phyloP scores from a whole-genome alignment of 202 grass and related monocot species.

The Schoenoplectus tabernaemontani region DNA sequence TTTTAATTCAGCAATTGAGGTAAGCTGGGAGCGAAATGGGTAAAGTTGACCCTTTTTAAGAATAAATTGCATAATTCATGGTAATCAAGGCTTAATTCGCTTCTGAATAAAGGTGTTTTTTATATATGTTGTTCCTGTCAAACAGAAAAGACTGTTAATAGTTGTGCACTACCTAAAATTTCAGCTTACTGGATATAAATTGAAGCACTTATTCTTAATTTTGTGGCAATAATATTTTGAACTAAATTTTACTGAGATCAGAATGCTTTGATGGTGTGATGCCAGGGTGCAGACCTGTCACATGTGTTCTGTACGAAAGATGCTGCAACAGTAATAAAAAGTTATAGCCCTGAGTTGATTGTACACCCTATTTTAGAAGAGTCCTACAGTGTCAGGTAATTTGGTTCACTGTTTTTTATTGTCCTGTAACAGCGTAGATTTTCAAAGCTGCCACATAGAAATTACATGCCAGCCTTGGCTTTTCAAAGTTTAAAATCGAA shows the following conservation, averaged over 20 bases:
- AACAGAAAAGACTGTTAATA: too few species aligned
- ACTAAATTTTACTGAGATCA: too few species aligned
- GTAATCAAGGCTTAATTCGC: too few species aligned
- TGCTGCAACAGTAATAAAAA: slow-evolving; percentile 94
- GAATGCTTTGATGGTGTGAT: background rate
- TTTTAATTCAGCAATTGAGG: background rate
- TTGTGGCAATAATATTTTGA: too few species aligned
- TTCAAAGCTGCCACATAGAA: background rate
- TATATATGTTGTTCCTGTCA: too few species aligned
- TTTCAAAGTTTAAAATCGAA: too few species aligned
- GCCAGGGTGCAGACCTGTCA: slow-evolving; percentile 90
- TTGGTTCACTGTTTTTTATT: background rate
- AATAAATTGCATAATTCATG: too few species aligned
- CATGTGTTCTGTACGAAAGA: slow-evolving; percentile 98
- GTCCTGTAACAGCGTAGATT: background rate
- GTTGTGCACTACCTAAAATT: too few species aligned
- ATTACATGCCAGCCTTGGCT: background rate
- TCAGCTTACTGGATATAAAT: too few species aligned
- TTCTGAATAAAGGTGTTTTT: too few species aligned
- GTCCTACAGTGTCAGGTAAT: slow-evolving; percentile 84
- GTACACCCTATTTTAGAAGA: slow-evolving; percentile 92
- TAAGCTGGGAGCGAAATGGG: background rate
- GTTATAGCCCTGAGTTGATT: slow-evolving; percentile 92
- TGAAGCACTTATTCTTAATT: too few species aligned
- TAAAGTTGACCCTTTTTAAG: too few species aligned